Evolutionary conservation across 148 eudicot genomes (phyloP), one percentile per base, ranked within the genome.

Genomic region (Mesembryanthemum crystallinum): DNA sequence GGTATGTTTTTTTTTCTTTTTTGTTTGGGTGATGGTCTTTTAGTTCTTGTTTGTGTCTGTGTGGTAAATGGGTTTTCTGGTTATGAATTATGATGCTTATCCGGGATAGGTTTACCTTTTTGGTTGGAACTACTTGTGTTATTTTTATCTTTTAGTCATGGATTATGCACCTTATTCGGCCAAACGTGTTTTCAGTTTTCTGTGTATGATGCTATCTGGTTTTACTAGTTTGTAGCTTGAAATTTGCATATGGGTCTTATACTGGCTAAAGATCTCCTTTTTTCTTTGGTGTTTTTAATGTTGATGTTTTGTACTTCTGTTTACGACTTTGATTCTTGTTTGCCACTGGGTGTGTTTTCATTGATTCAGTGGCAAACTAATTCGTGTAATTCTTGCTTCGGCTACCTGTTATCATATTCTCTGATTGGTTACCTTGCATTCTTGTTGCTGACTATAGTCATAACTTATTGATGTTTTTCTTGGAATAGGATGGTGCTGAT

Each of bases 401-500:
- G 60, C 9, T 23, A 25, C 23, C 10, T 7, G n/a, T 52, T 52
- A 32, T 75, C 70, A 30, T 15, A 37, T 52, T 24, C 28, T 57
- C 39, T 55, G 72, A 47, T n/a, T 39, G 39, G 14, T 75, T 66
- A 66, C 51, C 18, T 59, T 32, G 4, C 20, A 45, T 43, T 45
- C 18, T 14, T 28, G 20, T 30, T 25, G 63, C 12, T 58, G 28
- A 24, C 25, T 23, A 27, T 58, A 17, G 6, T 10, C 63, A 28
- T 21, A 1, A 23, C 79, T 63, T 64, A 76, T 65, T 18, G 32
- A 37, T 58, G 45, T 7, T 30, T 43, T 63, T 78, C 23, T 61
- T 55, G 68, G 20, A 72, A 42, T 77, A 92, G 97, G 94, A 92
- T 80, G 97, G 94, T 8, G 81, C 83, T 12, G n/a, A n/a, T n/a